Base-by-base conservation (phyloP, 192 early-diverging fungal species). In the Coemansia sp. region DNA sequence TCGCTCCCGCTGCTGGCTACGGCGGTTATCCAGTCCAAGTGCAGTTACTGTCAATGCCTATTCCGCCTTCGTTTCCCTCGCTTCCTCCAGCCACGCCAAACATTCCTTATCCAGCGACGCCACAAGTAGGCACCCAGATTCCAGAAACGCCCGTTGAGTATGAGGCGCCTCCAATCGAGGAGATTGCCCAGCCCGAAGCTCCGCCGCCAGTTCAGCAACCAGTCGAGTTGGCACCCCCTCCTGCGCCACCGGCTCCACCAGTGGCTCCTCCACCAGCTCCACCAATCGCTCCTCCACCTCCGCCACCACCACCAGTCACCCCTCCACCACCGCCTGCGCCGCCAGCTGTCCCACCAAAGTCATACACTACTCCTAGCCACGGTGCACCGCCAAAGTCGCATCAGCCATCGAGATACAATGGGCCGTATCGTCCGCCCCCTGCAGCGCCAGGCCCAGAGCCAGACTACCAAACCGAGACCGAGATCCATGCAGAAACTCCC, bases 391-490 rank as follows among this genome's bases (percentile, higher is more conserved):
- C 69, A 42, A 40, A 54, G 8, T 63, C 6, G 16, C 45, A 40
- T 9, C 13, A 14, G 33, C 59, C 54, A 7, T 29, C 57, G 2
- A 31, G 11, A 17, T 57, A 57, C 16, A 11, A 33, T 33, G 54
- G 54, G 2, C 50, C 48, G 6, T n/a, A 21, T 13, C 41, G 29
- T 0, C 39, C 37, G 6, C 68, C 56, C 1, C 60, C 65, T 13
- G 65, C 72, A 11, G 72, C 37, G 0, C 66, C 75, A 4, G 75
- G 57, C 1, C 75, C 71, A 42, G 46, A 40, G 19, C 42, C 59
- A 29, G 71, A 78, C 9, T 62, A 73, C 13, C 63, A 67, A 3
- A 56, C 44, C 14, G 67, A 73, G 59, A 70, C 70, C 6, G 71
- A 63, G 37, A 21, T 27, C 21, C 29, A 36, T 2, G 64, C 45